Evolutionary conservation across 202 grass and related monocot genomes (phyloP).

Genomic region (Sporobolus alterniflorus): DNA sequence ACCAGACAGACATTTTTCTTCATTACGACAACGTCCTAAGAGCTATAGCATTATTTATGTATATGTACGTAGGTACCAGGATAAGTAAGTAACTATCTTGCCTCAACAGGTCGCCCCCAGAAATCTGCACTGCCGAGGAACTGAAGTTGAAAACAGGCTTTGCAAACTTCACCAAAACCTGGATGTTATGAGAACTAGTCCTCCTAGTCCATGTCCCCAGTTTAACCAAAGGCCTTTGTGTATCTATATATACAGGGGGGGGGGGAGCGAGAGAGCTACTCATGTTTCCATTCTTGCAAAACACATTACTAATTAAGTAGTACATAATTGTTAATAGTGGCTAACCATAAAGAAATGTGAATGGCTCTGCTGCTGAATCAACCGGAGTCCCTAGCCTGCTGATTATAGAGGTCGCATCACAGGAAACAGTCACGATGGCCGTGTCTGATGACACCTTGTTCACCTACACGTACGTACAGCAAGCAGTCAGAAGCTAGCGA

Average conservation of each 20-base stretch:
- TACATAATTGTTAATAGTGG: not conserved
- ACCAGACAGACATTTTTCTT: not conserved
- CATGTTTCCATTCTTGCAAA: not conserved
- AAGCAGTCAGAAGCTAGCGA: too few species aligned
- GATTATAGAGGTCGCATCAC: conserved; percentile 62
- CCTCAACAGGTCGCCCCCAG: conserved; percentile 75
- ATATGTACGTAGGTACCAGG: not conserved
- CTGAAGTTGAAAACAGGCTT: conserved; percentile 95
- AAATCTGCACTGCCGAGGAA: conserved; percentile 73
- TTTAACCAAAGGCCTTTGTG: conserved; percentile 74
- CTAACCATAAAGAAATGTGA: conserved; percentile 92
- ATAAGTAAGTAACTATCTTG: conserved; percentile 32
- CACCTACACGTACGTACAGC: too few species aligned
- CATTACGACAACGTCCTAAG: not conserved
- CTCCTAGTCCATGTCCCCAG: conserved; percentile 62
- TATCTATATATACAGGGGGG: conserved; percentile 38
- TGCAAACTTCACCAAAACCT: conserved; percentile 74
- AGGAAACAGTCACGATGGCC: conserved; percentile 60
- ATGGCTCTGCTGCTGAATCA: conserved; percentile 49
- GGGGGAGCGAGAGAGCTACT: too few species aligned
- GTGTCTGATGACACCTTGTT: conserved; percentile 62
- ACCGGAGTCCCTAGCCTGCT: conserved; percentile 89
- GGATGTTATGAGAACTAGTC: conserved; percentile 71
- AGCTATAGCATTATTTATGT: not conserved
- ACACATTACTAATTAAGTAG: not conserved